phyloP scores from a whole-genome alignment of 495 filamentous ascomycete genomes.

The Oidiodendron maius region DNA sequence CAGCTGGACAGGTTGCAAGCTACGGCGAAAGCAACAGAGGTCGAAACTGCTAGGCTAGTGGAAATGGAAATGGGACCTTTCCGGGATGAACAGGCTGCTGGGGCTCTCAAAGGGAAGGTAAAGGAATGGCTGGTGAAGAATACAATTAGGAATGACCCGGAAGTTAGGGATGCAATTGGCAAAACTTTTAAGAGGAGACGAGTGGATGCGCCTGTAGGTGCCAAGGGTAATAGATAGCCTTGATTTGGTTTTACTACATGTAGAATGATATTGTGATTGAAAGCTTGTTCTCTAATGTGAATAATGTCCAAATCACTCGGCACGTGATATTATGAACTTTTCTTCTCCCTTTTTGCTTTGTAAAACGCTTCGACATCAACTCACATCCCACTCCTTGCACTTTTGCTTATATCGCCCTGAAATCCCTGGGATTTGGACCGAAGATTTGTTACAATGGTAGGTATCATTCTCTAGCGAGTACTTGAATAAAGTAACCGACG shows the following conservation, averaged over 20 bases:
- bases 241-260: background rate
- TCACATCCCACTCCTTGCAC: too few species aligned
- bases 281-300: too few species aligned
- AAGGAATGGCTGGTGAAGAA: constrained; percentile 74
- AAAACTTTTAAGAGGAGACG: constrained; percentile 53
- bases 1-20: constrained; percentile 52
- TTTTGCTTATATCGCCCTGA: too few species aligned
- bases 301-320: too few species aligned
- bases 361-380: too few species aligned
- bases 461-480: too few species aligned
- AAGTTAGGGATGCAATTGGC: constrained; percentile 69
- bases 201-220: constrained; percentile 48
- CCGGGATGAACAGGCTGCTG: constrained; percentile 55
- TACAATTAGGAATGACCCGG: constrained; percentile 64
- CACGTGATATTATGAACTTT: background rate
- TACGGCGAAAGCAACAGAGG: constrained; percentile 49
- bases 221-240: constrained; percentile 41
- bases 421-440: too few species aligned
- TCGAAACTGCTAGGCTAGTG: constrained; percentile 63
- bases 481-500: too few species aligned
- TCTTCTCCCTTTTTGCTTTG: background rate
- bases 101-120: constrained; percentile 56
- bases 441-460: too few species aligned
- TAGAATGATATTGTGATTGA: constrained; percentile 1
- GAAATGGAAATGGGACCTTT: constrained; percentile 81